Base-by-base conservation (phyloP, 257 asterid genomes). In the Buddleja alternifolia region DNA sequence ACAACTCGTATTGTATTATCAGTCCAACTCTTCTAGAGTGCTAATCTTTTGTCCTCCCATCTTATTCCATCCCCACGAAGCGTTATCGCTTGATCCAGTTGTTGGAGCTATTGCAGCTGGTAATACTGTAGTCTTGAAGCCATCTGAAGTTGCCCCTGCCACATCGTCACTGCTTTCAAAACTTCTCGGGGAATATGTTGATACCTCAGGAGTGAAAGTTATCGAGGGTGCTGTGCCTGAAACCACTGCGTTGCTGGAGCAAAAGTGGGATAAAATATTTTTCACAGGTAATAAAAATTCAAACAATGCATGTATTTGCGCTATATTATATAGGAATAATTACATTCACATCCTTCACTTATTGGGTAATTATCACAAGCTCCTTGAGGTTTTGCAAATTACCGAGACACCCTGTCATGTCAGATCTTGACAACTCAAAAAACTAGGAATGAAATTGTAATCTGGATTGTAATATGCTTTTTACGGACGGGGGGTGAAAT, bases 91-190 rank as follows among this genome's bases (percentile, higher is more conserved):
- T 23, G 95, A 87, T 24, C 98, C 98, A 8, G 77, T 89, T 62
- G 72, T 89, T n/a, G 96, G 96, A 74, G 98, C 98, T 21, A 78
- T 92, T 53, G 95, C 98, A 39, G 98, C 98, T 53, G 98, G 98
- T 10, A 92, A 92, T 73, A 81, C 87, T 17, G 92, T 92, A 36
- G 94, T 92, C 34, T 70, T 92, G 80, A 92, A 92, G 83, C 94
- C 86, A 20, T 84, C 89, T 0, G 89, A 84, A 71, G 67, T 78
- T 5, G 80, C 89, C 65, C 78, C 86, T 0, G 98, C 94, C 37
- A 81, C 92, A 25, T 87, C 96, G 0, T 74, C 89, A 2, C 40
- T 87, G 50, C 88, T 89, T 12, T 72, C 90, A 6, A 81, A 81
- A 60, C 93, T 92, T 70, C 63, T 92, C 10, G 84, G 81, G 36